phyloP scores from a whole-genome alignment of 1,284 basidiomycete genomes.

The Papiliotrema terrestris region DNA sequence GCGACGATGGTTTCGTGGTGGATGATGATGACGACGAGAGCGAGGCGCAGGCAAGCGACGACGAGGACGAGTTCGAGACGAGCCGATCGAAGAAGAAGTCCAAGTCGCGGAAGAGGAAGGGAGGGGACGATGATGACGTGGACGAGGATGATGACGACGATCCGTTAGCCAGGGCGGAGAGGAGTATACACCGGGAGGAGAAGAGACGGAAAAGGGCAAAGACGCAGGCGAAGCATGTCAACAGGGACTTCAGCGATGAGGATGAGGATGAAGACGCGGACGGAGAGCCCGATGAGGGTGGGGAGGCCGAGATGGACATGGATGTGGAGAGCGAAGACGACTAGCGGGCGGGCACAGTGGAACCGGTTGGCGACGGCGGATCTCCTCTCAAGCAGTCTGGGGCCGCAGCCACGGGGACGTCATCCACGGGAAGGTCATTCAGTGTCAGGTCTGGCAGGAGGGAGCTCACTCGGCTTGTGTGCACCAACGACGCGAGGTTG shows the following conservation, averaged over 20 bases:
- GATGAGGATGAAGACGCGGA: conserved; percentile 32
- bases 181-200: conserved; percentile 30
- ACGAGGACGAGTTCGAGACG: conserved; percentile 19
- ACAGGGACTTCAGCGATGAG: conserved; percentile 30
- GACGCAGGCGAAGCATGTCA: conserved; percentile 22
- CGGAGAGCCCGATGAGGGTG: conserved; percentile 23
- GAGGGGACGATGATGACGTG: conserved; percentile 18
- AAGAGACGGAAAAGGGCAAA: conserved; percentile 31
- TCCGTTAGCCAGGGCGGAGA: conserved; percentile 15
- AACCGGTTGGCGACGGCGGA: too few relatives aligned
- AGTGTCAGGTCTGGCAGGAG: too few relatives aligned
- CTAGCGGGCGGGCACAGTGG: conserved; percentile 7
- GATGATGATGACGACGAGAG: conserved; percentile 39
- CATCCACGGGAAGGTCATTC: too few relatives aligned
- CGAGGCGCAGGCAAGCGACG: conserved; percentile 21
- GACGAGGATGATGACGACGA: conserved; percentile 34
- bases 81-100: conserved; percentile 9
- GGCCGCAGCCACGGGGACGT: too few relatives aligned
- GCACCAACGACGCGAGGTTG: background rate
- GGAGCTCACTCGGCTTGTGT: too few relatives aligned
- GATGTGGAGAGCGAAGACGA: conserved; percentile 47
- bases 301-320: conserved; percentile 40
- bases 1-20: conserved; percentile 43
- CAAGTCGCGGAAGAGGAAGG: conserved; percentile 16
- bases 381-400: too few relatives aligned